Evolutionary conservation across 2,329 filamentous ascomycete species (phyloP), one percentile per base, ranked within the genome.

Genomic region (Alternaria sp.): DNA sequence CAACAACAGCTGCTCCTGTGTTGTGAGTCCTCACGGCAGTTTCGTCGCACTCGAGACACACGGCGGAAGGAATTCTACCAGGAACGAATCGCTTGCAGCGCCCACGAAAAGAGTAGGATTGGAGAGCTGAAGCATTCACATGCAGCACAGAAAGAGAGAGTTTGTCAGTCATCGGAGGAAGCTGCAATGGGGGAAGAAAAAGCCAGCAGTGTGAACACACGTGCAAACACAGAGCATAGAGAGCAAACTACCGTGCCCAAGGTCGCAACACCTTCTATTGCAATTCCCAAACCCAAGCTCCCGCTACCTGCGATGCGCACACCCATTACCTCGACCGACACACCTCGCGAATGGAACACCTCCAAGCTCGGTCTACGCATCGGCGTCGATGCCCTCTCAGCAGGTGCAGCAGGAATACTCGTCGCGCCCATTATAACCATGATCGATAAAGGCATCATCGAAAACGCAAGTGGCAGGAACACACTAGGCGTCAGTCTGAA

Each of bases 401-500:
- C 92, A 1, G 84, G 85, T 2, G 84, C 86, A 44, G 91, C 93
- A 10, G 92, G 90, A 2, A 85, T 84, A 6, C 80, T 95, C 60
- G 90, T 97, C 46, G 92, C 93, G 54, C 93, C 93, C 1, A 75
- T 96, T 37, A 94, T 97, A 63, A 90, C 90, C 36, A 89, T 95
- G 65, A 95, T 97, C 78, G 93, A 97, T 17, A 63, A 89, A 72
- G 88, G 86, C 58, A 92, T 93, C 71, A 92, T 92, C 81, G 90
- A 93, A 79, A 92, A 92, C 76, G 88, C 90, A n/a, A 90, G 89
- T 1, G 90, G 90, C 62, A 83, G 86, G 63, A 82, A 81, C 62
- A 82, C 86, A 5, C 82, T 93, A 55, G 76, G 78, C 62, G 76
- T 78, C 39, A 91, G 88, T 34, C 76, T 93, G 65, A 83, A 81